These are phyloP conservation scores for Claviceps fusiformis DNA, from an alignment of 2,329 filamentous ascomycete species.

Conservation along the genomic window DNA sequence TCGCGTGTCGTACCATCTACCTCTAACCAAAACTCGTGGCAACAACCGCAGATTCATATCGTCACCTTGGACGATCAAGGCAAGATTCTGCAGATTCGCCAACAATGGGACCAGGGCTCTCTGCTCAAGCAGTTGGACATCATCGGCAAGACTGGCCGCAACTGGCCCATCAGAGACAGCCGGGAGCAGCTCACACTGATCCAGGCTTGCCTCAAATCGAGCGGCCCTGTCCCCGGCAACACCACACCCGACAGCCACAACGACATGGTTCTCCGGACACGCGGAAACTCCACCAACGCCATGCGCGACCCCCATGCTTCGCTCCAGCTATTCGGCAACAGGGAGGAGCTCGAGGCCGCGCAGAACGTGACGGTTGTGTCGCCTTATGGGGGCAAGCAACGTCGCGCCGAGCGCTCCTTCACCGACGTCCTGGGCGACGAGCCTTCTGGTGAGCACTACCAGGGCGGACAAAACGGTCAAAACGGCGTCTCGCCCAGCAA, in stretches of 20 bases:
- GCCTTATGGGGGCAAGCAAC: slow-evolving; percentile 48
- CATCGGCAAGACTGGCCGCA: slow-evolving; percentile 77
- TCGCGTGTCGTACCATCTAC: background rate
- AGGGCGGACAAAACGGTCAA: slow-evolving; percentile 29
- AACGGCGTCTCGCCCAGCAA: slow-evolving; percentile 38
- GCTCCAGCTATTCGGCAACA: slow-evolving; percentile 60
- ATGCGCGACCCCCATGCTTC: slow-evolving; percentile 55
- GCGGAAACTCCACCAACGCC: slow-evolving; percentile 39
- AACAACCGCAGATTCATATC: slow-evolving; percentile 58
- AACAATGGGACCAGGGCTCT: slow-evolving; percentile 90
- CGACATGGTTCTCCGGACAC: slow-evolving; percentile 29
- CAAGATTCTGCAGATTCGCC: slow-evolving; percentile 76
- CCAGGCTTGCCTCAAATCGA: slow-evolving; percentile 40
- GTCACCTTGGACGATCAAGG: slow-evolving; percentile 65
- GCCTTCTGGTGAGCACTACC: slow-evolving; percentile 27
- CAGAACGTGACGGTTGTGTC: slow-evolving; percentile 37
- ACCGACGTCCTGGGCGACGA: slow-evolving; percentile 57
- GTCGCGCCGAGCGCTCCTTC: slow-evolving; percentile 47
- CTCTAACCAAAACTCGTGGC: background rate
- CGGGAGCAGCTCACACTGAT: slow-evolving; percentile 74
- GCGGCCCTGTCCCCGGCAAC: slow-evolving; percentile 21
- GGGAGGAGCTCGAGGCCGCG: slow-evolving; percentile 44
- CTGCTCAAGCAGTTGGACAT: slow-evolving; percentile 88
- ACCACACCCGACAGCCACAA: slow-evolving; percentile 20
- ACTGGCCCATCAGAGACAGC: slow-evolving; percentile 89